Evolutionary conservation across 1,139 yeast genomes (phyloP), one percentile per base, ranked within the genome.

Genomic region (Magnusiomyces sp.): DNA sequence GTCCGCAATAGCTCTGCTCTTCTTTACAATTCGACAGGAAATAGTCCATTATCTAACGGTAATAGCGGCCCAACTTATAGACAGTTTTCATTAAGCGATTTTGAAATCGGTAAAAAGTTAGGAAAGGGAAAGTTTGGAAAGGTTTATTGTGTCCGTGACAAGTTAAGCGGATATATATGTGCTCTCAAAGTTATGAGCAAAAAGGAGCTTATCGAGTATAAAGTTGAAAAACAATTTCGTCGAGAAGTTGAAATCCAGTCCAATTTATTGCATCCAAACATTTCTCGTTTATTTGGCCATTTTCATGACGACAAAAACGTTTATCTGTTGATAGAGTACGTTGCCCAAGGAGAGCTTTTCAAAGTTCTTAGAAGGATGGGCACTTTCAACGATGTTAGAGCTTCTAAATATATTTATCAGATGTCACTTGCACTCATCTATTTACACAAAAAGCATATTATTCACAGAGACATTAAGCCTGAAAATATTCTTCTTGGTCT

Each of bases 41-140:
- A 23, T 7, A 23, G 29, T 23, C 29, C 29, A 23, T 23, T 23
- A 23, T 23, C 29, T 23, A 23, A 23, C 29, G 7, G 7, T 23
- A 37, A 20, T 17, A 50, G 46, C 11, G 49, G 49, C 37, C 51
- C 55, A 13, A 11, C 40, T 32, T 53, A 53, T 38, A 55, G 65
- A 16, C 58, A 62, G 39, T 68, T 64, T 49, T 55, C 69, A 1
- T 63, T 81, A 29, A 69, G 74, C 32, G 95, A 87, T 62, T 92
- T 88, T 69, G 96, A 89, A 58, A 75, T 92, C 43, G 98, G 98
- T 11, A 77, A 83, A 50, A 81, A 85, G 52, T 73, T 92, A 38
- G 98, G 98, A 0, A 88, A 87, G 62, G 98, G 98, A 2, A 89
- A 89, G 65, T 80, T 90, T 59, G 98, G 98, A 2, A 81, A 80